Percentiles rank a stretch among this genome's conserved stretches.
phyloP scores from a whole-genome alignment of 2,329 filamentous ascomycete genomes.

The Madurella mycetomatis region DNA sequence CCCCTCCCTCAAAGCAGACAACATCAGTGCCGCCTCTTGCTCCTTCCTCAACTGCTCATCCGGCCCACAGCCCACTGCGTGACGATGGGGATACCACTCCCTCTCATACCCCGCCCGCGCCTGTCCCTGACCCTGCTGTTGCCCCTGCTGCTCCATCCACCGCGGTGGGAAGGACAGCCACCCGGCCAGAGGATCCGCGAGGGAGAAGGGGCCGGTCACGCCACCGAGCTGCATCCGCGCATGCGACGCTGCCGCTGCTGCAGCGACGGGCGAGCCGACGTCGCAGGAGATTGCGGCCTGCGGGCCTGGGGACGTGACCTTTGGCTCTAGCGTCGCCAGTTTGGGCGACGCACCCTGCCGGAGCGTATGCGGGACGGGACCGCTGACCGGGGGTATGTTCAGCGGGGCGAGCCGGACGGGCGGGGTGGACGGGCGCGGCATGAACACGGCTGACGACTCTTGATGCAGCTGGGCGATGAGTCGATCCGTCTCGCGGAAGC shows the following conservation, averaged over 20 bases:
- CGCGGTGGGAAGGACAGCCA: slow-evolving; percentile 15
- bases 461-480: slow-evolving; percentile 17
- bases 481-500: slow-evolving; percentile 22
- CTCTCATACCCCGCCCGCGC: background rate
- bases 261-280: slow-evolving; percentile 17
- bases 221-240: background rate
- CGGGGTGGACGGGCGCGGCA: background rate
- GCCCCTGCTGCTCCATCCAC: background rate
- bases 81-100: background rate
- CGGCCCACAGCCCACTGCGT: slow-evolving; percentile 11
- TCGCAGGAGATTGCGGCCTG: slow-evolving; percentile 14
- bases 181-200: slow-evolving; percentile 13
- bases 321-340: slow-evolving; percentile 18
- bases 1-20: slow-evolving; percentile 16
- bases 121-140: background rate
- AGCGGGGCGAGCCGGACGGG: background rate
- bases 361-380: background rate
- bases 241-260: background rate
- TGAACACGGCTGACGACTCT: background rate
- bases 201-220: slow-evolving; percentile 15
- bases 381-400: background rate
- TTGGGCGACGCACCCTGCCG: background rate
- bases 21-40: slow-evolving; percentile 22
- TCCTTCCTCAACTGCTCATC: slow-evolving; percentile 22
- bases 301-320: slow-evolving; percentile 20